These are phyloP conservation scores for Exophiala xenobiotica DNA, from an alignment of 2,329 filamentous ascomycete species.

Conservation along the genomic window DNA sequence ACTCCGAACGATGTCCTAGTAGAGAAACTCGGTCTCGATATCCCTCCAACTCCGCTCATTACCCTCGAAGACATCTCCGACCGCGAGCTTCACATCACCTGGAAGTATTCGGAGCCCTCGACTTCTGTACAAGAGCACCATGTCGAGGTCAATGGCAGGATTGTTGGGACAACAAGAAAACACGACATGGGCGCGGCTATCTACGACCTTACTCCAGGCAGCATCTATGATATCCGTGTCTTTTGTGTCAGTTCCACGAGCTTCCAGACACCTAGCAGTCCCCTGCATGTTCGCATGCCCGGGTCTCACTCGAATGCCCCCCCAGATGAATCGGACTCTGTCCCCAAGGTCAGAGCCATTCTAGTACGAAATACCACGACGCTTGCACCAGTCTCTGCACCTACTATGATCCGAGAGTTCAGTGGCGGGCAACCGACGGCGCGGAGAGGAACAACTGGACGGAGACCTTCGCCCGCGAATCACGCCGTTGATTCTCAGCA, in stretches of 20 bases:
- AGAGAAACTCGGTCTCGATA: slow-evolving; percentile 86
- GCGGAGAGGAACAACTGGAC: slow-evolving; percentile 68
- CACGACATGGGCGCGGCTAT: slow-evolving; percentile 88
- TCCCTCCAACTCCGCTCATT: slow-evolving; percentile 83
- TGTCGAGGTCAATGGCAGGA: slow-evolving; percentile 86
- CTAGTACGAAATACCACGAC: slow-evolving; percentile 54
- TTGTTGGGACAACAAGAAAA: slow-evolving; percentile 80
- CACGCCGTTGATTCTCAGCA: slow-evolving; percentile 42
- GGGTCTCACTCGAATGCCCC: slow-evolving; percentile 42
- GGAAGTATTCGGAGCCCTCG: slow-evolving; percentile 71
- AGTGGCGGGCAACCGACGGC: slow-evolving; percentile 54
- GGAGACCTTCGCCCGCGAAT: slow-evolving; percentile 70
- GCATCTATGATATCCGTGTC: slow-evolving; percentile 90
- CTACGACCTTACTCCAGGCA: slow-evolving; percentile 78
- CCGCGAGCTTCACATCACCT: slow-evolving; percentile 85
- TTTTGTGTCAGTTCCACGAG: slow-evolving; percentile 88
- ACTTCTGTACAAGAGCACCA: slow-evolving; percentile 79
- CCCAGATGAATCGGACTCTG: slow-evolving; percentile 34
- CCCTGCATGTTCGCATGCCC: slow-evolving; percentile 77
- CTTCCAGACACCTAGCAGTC: slow-evolving; percentile 84
- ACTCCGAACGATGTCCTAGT: slow-evolving; percentile 91
- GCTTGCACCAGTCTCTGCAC: slow-evolving; percentile 60
- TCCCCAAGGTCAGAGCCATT: slow-evolving; percentile 52
- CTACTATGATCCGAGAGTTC: slow-evolving; percentile 64
- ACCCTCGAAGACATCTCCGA: slow-evolving; percentile 86